Base-by-base conservation (phyloP, 257 asterid genomes). In the Perilla frutescens region DNA sequence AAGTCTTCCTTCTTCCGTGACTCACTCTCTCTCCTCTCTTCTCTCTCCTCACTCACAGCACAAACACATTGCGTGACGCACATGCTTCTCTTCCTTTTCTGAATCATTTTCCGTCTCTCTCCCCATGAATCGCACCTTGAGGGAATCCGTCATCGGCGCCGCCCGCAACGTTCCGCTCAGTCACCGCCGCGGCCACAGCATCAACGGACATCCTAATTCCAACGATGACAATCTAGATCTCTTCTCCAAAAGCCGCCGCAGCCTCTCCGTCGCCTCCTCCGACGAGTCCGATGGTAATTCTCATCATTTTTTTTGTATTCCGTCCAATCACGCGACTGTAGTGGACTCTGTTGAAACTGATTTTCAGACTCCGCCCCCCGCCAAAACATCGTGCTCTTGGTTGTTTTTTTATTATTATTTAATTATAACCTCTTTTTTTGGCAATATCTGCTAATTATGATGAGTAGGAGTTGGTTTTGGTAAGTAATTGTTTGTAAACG, bases 161-260 rank as follows among this genome's bases (percentile, higher is more conserved):
- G 79, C 73, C 62, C 82, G 90, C 74, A 89, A 71, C 76, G 63
- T 64, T 53, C 83, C 78, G 82, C 60, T 59, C 62, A 81, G 82
- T 73, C 97, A 88, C 81, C 96, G 97, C 63, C 90, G 96, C 0
- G 90, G 98, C 29, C 81, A 78, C 73, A 85, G 89, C 84, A 74
- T 81, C 76, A 84, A 77, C 74, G 89, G 84, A 51, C 53, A 62
- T 58, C 76, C 79, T 40, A 76, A 74, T 72, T 58, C 85, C 8
- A 20, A 76, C 72, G 89, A 85, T 31, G 90, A 91, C 45, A 71
- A 72, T 62, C 81, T 91, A 71, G 98, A 91, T 95, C 99, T 95
- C 81, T 92, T 89, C 92, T 87, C 98, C 81, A 89, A 78, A 71
- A 77, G 79, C 76, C 96, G 96, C 82, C 96, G 91, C 71, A 84